Conservation (phyloP, 805 yeast species). For the Zygotorulaspora sp. region DNA sequence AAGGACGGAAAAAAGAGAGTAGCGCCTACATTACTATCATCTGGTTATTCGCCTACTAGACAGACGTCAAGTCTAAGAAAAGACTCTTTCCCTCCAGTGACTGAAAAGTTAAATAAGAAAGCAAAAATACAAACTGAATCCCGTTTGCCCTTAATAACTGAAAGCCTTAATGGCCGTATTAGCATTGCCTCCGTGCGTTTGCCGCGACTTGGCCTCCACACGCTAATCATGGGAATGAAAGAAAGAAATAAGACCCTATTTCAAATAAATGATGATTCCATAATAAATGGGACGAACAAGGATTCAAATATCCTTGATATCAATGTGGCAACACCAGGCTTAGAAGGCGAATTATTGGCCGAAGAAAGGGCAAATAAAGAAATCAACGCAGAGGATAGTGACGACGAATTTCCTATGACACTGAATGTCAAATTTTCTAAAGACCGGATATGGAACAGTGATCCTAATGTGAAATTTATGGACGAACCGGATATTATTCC, state of each 20-base stretch:
- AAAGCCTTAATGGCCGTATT: conserved; percentile 28
- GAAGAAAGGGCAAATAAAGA: conserved; percentile 14
- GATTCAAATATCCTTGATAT: conserved; percentile 17
- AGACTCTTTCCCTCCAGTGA: conserved; percentile 11
- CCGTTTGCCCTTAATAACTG: conserved; percentile 5
- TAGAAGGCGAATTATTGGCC: conserved; percentile 11
- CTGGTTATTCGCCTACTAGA: conserved; percentile 30
- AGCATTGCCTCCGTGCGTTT: conserved; percentile 46
- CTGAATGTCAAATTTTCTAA: conserved; percentile 26
- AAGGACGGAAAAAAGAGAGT: conserved; percentile 76
- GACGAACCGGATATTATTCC: conserved; percentile 29
- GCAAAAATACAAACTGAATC: conserved; percentile 11
- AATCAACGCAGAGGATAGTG: conserved; percentile 40
- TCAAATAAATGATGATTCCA: conserved; percentile 12
- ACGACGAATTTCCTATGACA: conserved; percentile 35
- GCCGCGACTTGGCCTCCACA: conserved; percentile 61
- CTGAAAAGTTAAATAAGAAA: not conserved
- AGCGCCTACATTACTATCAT: conserved; percentile 61
- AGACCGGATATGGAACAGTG: conserved; percentile 31
- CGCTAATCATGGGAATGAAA: conserved; percentile 57
- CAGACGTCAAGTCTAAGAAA: not conserved
- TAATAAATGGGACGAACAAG: conserved; percentile 9
- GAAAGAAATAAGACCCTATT: conserved; percentile 35
- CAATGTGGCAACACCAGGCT: conserved; percentile 5
- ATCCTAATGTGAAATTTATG: conserved; percentile 28